Evolutionary conservation across 768 basidiomycete genomes (phyloP).

Genomic region (Tylopilus felleus): DNA sequence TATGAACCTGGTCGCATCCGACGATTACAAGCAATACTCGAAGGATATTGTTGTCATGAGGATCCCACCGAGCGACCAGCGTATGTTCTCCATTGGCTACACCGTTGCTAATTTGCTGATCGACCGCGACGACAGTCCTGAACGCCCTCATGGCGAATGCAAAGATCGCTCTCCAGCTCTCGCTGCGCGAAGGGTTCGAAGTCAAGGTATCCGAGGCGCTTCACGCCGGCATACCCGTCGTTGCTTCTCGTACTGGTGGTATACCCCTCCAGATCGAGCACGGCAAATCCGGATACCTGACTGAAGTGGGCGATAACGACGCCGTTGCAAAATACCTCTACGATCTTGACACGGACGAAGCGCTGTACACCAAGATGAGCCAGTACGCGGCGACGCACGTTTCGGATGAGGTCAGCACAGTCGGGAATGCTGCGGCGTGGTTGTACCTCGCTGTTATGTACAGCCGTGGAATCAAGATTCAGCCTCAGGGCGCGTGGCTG

Average conservation of each 20-base stretch:
- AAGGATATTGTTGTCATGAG: conserved; percentile 75
- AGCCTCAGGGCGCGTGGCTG: conserved; percentile 81
- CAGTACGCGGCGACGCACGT: conserved; percentile 71
- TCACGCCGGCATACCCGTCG: conserved; percentile 82
- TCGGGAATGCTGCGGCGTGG: conserved; percentile 71
- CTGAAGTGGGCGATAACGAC: conserved; percentile 70
- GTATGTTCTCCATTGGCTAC: conserved; percentile 40
- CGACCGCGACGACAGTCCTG: conserved; percentile 48
- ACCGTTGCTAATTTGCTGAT: conserved; percentile 3
- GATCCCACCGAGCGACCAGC: conserved; percentile 79
- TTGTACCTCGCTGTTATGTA: conserved; percentile 79
- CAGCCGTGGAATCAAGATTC: conserved; percentile 67
- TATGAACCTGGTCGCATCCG: conserved; percentile 54
- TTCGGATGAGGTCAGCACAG: conserved; percentile 80
- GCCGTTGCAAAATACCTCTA: conserved; percentile 74
- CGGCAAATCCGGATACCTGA: conserved; percentile 86
- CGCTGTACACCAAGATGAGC: conserved; percentile 59
- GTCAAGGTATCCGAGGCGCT: conserved; percentile 97
- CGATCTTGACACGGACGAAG: conserved; percentile 74
- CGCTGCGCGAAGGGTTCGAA: conserved; percentile 93
- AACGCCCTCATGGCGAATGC: conserved; percentile 88
- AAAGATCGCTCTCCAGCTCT: conserved; percentile 87
- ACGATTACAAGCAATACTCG: conserved; percentile 49
- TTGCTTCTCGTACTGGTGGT: conserved; percentile 84
- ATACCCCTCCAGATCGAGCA: conserved; percentile 90